Evolutionary conservation across 2,329 filamentous ascomycete genomes (phyloP).

Genomic region (Trichoderma afroharzianum): DNA sequence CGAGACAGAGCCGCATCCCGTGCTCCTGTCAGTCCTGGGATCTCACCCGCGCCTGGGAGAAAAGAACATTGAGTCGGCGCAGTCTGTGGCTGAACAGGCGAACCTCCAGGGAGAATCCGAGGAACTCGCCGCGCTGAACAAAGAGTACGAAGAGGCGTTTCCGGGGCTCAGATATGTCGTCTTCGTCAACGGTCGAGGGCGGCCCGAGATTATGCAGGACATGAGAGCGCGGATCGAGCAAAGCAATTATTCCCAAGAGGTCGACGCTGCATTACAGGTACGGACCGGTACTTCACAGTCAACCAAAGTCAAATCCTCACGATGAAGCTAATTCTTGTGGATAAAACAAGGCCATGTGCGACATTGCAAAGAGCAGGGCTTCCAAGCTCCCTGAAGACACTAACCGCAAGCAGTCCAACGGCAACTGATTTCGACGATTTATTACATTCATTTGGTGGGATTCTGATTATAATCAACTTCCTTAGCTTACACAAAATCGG

Average conservation of each 20-base stretch:
- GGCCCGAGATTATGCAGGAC: conserved; percentile 73
- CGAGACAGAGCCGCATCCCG: conserved; percentile 42
- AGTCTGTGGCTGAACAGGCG: conserved; percentile 79
- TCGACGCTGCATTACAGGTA: conserved; percentile 71
- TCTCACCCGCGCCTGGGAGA: conserved; percentile 82
- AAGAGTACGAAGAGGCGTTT: conserved; percentile 74
- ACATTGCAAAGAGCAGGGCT: conserved; percentile 80
- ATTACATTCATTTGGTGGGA: conserved; percentile 9
- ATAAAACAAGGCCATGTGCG: conserved; percentile 72
- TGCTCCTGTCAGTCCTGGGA: conserved; percentile 68
- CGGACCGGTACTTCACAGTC: conserved; percentile 23
- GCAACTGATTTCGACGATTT: conserved; percentile 1
- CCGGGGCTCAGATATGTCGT: conserved; percentile 85
- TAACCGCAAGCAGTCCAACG: conserved; percentile 12
- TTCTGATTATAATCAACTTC: conserved; percentile 3
- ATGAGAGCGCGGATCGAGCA: conserved; percentile 72
- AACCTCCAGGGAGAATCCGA: conserved; percentile 61
- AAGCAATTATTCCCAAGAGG: conserved; percentile 63
- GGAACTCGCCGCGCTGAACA: conserved; percentile 65
- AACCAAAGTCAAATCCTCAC: neutral
- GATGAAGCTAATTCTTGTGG: neutral
- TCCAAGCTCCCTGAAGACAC: conserved; percentile 48
- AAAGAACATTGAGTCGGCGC: conserved; percentile 74
- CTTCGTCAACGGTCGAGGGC: conserved; percentile 79
- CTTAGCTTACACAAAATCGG: conserved; percentile 11